Evolutionary conservation across 768 basidiomycete genomes (phyloP).

Genomic region (Trametes sanguinea): DNA sequence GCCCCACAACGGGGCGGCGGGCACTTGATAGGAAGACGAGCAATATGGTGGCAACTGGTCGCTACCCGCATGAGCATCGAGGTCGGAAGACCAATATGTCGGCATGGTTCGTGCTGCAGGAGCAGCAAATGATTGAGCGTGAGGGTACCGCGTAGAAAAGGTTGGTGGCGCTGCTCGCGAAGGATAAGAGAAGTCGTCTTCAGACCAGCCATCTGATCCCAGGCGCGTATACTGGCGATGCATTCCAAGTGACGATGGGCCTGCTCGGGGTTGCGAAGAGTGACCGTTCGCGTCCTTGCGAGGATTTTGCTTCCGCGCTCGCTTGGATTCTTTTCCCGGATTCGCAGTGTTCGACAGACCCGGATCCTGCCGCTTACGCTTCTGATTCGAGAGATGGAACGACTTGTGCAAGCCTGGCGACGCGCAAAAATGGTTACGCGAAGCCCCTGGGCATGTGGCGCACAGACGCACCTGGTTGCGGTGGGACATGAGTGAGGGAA

Average conservation of each 20-base stretch:
- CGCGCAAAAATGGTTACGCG: neutral
- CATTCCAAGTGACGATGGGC: neutral
- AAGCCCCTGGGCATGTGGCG: neutral
- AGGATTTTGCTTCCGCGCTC: neutral
- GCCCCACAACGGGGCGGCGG: too few species aligned
- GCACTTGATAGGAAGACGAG: too few species aligned
- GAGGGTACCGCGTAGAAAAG: neutral
- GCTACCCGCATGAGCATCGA: too few species aligned
- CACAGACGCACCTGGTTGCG: neutral
- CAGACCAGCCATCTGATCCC: neutral
- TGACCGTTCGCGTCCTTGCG: neutral
- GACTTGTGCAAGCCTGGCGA: too few species aligned
- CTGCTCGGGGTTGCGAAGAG: neutral
- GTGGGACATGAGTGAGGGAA: too few species aligned
- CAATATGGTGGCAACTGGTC: too few species aligned
- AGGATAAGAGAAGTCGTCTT: neutral
- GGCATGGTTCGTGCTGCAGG: neutral
- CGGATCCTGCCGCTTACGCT: too few species aligned
- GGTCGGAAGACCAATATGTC: neutral
- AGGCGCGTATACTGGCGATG: neutral
- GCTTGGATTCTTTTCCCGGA: neutral
- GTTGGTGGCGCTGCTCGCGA: neutral
- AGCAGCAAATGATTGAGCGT: neutral
- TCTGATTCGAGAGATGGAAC: too few species aligned
- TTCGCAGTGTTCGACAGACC: too few species aligned